A percentile compares a stretch with the other conserved stretches of the same genome.
Evolutionary conservation across 2,329 filamentous ascomycete species (phyloP).

Genomic region (Phialemoniopsis sp.): DNA sequence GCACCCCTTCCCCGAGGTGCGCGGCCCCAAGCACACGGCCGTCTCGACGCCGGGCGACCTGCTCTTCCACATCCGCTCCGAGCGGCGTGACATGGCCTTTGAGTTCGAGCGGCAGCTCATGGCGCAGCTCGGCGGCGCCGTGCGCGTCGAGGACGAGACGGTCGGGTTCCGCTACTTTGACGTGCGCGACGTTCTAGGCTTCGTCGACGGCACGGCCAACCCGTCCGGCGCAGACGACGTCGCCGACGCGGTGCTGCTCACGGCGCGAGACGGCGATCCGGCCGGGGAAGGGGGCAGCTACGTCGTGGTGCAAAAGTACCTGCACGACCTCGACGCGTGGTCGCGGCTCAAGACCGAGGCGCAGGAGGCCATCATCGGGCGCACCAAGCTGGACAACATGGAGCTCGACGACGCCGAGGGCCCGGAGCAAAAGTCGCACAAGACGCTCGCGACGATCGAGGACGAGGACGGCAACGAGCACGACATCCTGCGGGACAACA

Average conservation of each 20-base stretch:
- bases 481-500: slow-evolving; percentile 53
- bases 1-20: slow-evolving; percentile 41
- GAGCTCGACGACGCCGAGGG: slow-evolving; percentile 47
- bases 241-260: slow-evolving; percentile 35
- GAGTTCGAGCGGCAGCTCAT: slow-evolving; percentile 55
- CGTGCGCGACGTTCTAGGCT: slow-evolving; percentile 52
- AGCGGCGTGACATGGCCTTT: slow-evolving; percentile 52
- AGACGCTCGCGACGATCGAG: slow-evolving; percentile 49
- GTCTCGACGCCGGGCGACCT: slow-evolving; percentile 53
- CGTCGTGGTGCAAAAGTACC: slow-evolving; percentile 55
- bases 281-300: slow-evolving; percentile 45
- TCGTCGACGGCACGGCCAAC: slow-evolving; percentile 58
- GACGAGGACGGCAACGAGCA: slow-evolving; percentile 45
- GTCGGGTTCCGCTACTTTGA: slow-evolving; percentile 58
- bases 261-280: slow-evolving; percentile 30
- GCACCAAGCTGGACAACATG: slow-evolving; percentile 53
- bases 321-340: slow-evolving; percentile 48
- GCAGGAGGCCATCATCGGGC: slow-evolving; percentile 53
- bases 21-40: slow-evolving; percentile 44
- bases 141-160: slow-evolving; percentile 47
- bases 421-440: slow-evolving; percentile 45
- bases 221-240: slow-evolving; percentile 40
- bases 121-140: slow-evolving; percentile 38
- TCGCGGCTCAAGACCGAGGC: slow-evolving; percentile 37
- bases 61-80: slow-evolving; percentile 54